These are phyloP conservation scores for Coemansia sp. DNA, from an alignment of 192 early-diverging fungal species.

Conservation along the genomic window DNA sequence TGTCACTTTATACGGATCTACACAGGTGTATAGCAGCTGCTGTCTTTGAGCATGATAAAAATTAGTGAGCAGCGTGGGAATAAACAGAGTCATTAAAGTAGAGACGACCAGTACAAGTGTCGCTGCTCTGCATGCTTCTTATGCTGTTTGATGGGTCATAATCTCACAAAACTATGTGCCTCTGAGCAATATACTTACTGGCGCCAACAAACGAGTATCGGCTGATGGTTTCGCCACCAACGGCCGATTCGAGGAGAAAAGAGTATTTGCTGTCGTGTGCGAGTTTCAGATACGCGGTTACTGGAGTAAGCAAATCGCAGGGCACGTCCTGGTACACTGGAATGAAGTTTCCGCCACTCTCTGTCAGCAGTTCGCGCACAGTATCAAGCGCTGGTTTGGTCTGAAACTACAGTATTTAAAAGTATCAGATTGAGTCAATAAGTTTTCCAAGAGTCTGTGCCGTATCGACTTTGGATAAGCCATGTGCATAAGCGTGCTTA, in stretches of 20 bases:
- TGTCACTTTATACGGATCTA: constrained; percentile 85
- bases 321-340: constrained; percentile 87
- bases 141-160: background rate
- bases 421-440: background rate
- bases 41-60: background rate
- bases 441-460: background rate
- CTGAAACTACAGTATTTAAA: constrained; percentile 32
- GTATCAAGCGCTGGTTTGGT: constrained; percentile 70
- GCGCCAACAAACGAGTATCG: constrained; percentile 96
- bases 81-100: background rate
- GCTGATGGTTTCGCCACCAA: constrained; percentile 92
- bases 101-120: background rate
- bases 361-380: constrained; percentile 61
- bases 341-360: constrained; percentile 77
- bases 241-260: constrained; percentile 92
- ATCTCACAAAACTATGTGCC: background rate
- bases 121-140: background rate
- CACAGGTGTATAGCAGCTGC: background rate
- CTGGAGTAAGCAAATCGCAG: constrained; percentile 93
- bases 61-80: background rate
- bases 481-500: constrained; percentile 7
- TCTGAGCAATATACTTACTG: constrained; percentile 44
- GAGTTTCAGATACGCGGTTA: constrained; percentile 92
- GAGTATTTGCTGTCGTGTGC: constrained; percentile 78
- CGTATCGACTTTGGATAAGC: background rate